Base-by-base conservation (phyloP, 768 basidiomycete species). In the Flagelloscypha sp. region DNA sequence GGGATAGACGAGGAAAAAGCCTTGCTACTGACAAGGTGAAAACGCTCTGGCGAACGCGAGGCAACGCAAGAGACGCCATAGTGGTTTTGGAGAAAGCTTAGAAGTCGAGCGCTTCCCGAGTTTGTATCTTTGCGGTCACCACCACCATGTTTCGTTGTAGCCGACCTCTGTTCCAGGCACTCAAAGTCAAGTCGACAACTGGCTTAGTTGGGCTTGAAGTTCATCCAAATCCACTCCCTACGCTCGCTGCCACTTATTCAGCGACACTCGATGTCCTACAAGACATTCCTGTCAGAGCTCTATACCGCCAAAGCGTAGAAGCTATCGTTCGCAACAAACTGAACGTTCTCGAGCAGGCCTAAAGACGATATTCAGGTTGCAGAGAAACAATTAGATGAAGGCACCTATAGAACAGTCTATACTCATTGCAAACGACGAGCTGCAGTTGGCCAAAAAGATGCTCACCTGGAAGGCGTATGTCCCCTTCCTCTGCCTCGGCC, bases 391-490 rank as follows among this genome's bases (percentile, higher is more conserved):
- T 54, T 97, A 25, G 73, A 80, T 33, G 86, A 86, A 54, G 87
- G 89, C 0, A n/a, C 77, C 87, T 48, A 85, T 95, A 27, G 93
- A 98, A 65, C 72, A 89, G 57, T 73, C 84, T 22, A 49, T 98
- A 48, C 72, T 76, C 46, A 76, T 86, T 57, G 93, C 92, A 8
- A 62, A 77, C 46, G 84, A 84, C 51, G 93, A 98, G 58, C 64
- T 88, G 37, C 65, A 63, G 37, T 66, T 97, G 24, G 85, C 70
- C 4, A 64, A 64, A 21, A 85, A 85, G 61, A 85, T 95, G 82
- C 52, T 81, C n/a, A 83, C 92, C 53, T 98, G 89, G 90, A 94
- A 93, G 64, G 75, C 85, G 93, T 97, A 57, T 57, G 90, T 82
- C 35, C 29, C n/a, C 13, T 35, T 19, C 33, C 32, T 27, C 6